Conservation (phyloP, 2,329 filamentous ascomycete species). For the Cercospora zeina region DNA sequence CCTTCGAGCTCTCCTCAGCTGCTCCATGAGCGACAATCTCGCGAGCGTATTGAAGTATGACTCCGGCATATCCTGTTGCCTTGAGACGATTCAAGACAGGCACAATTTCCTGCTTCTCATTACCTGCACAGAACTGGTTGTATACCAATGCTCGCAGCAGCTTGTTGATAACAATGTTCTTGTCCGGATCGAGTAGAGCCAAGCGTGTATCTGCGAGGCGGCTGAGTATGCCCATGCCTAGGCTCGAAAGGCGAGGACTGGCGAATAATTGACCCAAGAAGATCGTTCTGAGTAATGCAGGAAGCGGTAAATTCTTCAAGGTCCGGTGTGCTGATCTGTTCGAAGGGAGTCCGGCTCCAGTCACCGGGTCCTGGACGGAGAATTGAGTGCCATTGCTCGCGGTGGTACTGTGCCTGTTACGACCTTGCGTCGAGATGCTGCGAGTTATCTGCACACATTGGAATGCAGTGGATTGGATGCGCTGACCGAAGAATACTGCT, state of each 20-base stretch:
- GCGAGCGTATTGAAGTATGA: slow-evolving; percentile 56
- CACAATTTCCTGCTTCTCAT: slow-evolving; percentile 51
- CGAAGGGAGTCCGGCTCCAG: not conserved
- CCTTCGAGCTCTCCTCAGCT: slow-evolving; percentile 45
- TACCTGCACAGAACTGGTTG: slow-evolving; percentile 59
- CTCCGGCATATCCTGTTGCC: slow-evolving; percentile 53
- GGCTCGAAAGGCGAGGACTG: slow-evolving; percentile 37
- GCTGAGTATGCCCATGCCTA: slow-evolving; percentile 38
- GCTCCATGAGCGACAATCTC: slow-evolving; percentile 43
- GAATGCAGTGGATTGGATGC: not conserved
- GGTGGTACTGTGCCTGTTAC: slow-evolving; percentile 1
- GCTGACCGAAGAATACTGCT: not conserved
- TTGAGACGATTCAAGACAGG: slow-evolving; percentile 51
- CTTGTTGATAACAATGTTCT: slow-evolving; percentile 49
- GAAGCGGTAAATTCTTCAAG: slow-evolving; percentile 11
- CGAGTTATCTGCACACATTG: not conserved
- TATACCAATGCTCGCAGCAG: slow-evolving; percentile 54
- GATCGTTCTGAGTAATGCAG: slow-evolving; percentile 34
- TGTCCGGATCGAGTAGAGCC: slow-evolving; percentile 50
- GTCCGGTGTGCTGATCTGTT: not conserved
- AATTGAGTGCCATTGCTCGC: not conserved
- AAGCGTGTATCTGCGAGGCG: slow-evolving; percentile 48
- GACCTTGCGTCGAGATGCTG: slow-evolving; percentile 11
- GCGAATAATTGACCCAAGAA: slow-evolving; percentile 39
- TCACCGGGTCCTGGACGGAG: not conserved